A percentile compares a stretch with the other conserved stretches of the same genome.
Evolutionary conservation across 225 moss, liverwort and hornwort species (phyloP).

Genomic region (Physcomitrellopsis africana): DNA sequence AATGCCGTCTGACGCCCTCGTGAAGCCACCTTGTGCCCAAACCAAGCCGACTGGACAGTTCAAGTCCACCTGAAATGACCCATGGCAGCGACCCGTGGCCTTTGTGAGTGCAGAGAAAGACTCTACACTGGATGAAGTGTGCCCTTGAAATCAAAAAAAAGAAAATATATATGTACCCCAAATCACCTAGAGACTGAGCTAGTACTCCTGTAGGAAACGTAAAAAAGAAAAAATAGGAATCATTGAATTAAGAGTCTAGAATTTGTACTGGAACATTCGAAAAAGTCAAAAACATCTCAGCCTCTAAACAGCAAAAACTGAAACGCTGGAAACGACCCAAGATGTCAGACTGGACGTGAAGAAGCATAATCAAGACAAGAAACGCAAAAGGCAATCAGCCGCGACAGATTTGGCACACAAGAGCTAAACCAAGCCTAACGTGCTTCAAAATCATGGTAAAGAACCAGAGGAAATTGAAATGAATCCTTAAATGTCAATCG

Average conservation of each 20-base stretch:
- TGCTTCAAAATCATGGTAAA: neutral
- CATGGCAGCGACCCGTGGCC: conserved; percentile 24
- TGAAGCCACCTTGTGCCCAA: conserved; percentile 46
- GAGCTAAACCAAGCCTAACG: no score
- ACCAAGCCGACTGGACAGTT: conserved; percentile 50
- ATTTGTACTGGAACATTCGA: neutral
- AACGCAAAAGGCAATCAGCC: no score
- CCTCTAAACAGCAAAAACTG: neutral
- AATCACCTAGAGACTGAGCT: no score
- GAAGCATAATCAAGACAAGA: neutral
- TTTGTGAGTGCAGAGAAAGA: conserved; percentile 52
- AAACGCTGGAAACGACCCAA: neutral
- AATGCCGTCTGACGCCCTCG: conserved; percentile 39
- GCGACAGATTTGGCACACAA: no score
- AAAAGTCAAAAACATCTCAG: neutral
- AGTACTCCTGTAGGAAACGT: no score
- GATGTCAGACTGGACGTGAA: neutral
- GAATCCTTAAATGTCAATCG: neutral
- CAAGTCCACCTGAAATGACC: conserved; percentile 59
- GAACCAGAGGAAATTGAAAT: neutral
- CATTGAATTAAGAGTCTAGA: no score
- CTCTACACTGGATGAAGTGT: conserved; percentile 39
- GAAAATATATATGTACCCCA: no score
- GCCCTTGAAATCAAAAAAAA: neutral
- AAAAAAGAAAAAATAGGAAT: no score